Evolutionary conservation across 2,329 filamentous ascomycete species (phyloP).

Genomic region (Calonectria hawksworthii): DNA sequence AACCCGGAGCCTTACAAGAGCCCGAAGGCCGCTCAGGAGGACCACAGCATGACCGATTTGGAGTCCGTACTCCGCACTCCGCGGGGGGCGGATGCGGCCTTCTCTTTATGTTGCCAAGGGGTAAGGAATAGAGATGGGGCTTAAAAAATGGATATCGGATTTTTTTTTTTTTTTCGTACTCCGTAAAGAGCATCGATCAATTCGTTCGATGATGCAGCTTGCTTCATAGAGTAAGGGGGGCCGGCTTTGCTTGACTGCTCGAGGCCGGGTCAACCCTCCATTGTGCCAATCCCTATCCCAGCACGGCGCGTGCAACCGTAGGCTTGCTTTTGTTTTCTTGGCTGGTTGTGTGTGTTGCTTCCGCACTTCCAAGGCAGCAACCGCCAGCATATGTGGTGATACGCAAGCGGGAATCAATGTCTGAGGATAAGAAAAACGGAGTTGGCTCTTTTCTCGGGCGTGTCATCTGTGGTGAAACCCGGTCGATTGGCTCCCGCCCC

Average conservation of each 20-base stretch:
- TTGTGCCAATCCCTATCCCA: background rate
- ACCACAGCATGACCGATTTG: background rate
- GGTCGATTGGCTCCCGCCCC: background rate
- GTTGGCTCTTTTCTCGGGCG: background rate
- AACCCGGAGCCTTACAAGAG: constrained; percentile 44
- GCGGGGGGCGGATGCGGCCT: constrained; percentile 26
- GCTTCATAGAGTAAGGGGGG: background rate
- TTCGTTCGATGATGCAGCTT: constrained; percentile 4
- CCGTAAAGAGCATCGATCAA: constrained; percentile 6
- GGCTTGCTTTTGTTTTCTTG: background rate
- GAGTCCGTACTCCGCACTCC: constrained; percentile 40
- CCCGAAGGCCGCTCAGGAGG: constrained; percentile 45
- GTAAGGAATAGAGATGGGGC: background rate
- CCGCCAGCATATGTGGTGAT: background rate
- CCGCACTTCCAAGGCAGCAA: background rate
- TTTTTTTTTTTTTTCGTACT: constrained; percentile 12
- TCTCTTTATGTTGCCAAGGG: constrained; percentile 1
- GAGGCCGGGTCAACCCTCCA: background rate
- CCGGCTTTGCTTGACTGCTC: background rate
- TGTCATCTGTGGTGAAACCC: constrained; percentile 6
- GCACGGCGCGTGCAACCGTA: background rate
- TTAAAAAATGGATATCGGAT: constrained; percentile 3
- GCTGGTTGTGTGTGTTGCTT: background rate
- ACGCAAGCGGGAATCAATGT: background rate
- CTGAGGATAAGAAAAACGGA: background rate